Evolutionary conservation across 495 filamentous ascomycete genomes (phyloP).

Genomic region (Talaromyces stipitatus): DNA sequence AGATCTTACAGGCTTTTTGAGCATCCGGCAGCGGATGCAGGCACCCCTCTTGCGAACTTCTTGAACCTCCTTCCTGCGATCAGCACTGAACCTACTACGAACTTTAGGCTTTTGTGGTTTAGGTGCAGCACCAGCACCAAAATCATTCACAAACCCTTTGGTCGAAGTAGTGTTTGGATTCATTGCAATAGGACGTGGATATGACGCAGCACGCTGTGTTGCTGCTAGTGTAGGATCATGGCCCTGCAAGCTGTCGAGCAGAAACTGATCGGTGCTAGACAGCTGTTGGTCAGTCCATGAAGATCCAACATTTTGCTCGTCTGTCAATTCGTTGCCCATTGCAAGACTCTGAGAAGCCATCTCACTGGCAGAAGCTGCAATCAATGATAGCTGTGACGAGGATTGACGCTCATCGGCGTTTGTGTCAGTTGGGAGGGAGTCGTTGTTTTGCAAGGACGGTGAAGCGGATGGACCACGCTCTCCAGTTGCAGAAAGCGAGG

Average conservation of each 20-base stretch:
- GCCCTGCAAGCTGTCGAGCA: conserved; percentile 39
- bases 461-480: conserved; percentile 28
- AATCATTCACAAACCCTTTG: conserved; percentile 51
- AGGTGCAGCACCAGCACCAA: conserved; percentile 42
- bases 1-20: conserved; percentile 62
- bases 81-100: conserved; percentile 60
- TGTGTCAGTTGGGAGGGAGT: conserved; percentile 31
- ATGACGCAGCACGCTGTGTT: conserved; percentile 38
- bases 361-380: conserved; percentile 42
- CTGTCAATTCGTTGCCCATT: conserved; percentile 30
- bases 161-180: conserved; percentile 41
- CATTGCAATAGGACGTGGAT: conserved; percentile 49
- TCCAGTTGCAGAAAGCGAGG: conserved; percentile 26
- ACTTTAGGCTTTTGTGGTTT: conserved; percentile 48
- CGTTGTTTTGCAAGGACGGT: conserved; percentile 26
- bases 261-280: conserved; percentile 36
- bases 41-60: conserved; percentile 73
- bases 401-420: conserved; percentile 31
- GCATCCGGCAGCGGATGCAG: conserved; percentile 78
- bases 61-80: conserved; percentile 68
- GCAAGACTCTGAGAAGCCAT: conserved; percentile 38
- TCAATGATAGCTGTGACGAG: conserved; percentile 39
- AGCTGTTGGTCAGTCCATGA: conserved; percentile 32
- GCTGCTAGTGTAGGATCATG: conserved; percentile 38
- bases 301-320: conserved; percentile 25